Conservation (phyloP, 2,329 filamentous ascomycete species). For the Fusarium lyarnte region DNA sequence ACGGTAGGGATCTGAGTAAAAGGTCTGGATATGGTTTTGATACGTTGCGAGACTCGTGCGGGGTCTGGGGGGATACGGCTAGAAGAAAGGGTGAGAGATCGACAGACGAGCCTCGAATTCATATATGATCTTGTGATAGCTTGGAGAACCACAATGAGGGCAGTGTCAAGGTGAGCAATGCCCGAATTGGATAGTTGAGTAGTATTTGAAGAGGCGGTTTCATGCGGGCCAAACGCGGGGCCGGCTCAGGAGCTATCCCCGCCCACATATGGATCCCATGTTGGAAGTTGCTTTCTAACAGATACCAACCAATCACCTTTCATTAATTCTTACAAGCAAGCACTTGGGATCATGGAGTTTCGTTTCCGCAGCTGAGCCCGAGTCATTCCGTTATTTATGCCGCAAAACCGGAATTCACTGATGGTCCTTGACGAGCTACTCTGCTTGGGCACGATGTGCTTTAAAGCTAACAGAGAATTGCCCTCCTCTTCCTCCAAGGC, state of each 20-base stretch:
- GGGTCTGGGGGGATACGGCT: background rate
- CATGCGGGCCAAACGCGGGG: constrained; percentile 28
- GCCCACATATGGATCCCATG: background rate
- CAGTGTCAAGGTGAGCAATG: background rate
- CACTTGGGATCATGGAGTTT: background rate
- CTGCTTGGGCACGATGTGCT: background rate
- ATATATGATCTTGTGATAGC: constrained; percentile 20
- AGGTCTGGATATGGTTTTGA: background rate
- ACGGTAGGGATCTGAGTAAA: constrained; percentile 6
- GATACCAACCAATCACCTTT: constrained; percentile 9
- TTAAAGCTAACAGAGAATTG: background rate
- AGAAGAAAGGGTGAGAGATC: background rate
- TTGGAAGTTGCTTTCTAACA: constrained; percentile 7
- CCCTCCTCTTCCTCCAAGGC: background rate
- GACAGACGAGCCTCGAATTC: constrained; percentile 19
- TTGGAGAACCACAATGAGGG: background rate
- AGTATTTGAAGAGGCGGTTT: constrained; percentile 17
- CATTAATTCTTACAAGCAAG: background rate
- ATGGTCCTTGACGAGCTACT: background rate
- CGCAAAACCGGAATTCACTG: background rate
- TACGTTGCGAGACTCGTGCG: background rate
- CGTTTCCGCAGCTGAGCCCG: constrained; percentile 14
- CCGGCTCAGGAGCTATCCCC: constrained; percentile 6
- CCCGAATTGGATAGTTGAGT: background rate
- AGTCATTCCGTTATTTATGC: constrained; percentile 15